phyloP scores from a whole-genome alignment of 495 filamentous ascomycete genomes.

The Penicillium salamii region DNA sequence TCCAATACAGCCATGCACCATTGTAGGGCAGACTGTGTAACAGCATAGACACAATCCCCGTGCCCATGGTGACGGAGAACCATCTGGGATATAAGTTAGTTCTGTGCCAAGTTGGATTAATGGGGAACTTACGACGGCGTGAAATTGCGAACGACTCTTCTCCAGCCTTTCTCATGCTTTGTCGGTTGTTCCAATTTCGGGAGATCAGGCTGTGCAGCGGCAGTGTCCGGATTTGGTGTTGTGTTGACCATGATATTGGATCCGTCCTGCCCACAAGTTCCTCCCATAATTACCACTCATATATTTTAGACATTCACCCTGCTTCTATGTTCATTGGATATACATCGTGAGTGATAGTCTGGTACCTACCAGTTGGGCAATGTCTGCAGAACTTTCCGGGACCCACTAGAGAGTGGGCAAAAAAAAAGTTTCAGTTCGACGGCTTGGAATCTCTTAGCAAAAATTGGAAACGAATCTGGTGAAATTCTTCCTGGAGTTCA shows the following conservation, averaged over 20 bases:
- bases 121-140: conserved; percentile 39
- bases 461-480: no score
- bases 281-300: background rate
- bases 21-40: conserved; percentile 57
- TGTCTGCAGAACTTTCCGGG: no score
- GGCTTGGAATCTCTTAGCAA: no score
- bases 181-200: background rate
- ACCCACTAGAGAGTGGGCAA: no score
- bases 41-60: conserved; percentile 61
- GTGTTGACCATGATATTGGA: background rate
- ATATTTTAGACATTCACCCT: no score
- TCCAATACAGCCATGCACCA: conserved; percentile 48
- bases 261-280: background rate
- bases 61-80: conserved; percentile 63
- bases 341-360: no score
- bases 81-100: conserved; percentile 24
- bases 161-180: conserved; percentile 30
- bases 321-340: no score
- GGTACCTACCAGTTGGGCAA: no score
- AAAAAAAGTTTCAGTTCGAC: no score
- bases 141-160: conserved; percentile 47
- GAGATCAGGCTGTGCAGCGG: background rate
- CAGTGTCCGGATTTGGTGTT: background rate
- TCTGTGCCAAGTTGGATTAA: background rate
- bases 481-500: no score